Conservation (phyloP, 2,329 filamentous ascomycete species). For the Fusarium sp. region DNA sequence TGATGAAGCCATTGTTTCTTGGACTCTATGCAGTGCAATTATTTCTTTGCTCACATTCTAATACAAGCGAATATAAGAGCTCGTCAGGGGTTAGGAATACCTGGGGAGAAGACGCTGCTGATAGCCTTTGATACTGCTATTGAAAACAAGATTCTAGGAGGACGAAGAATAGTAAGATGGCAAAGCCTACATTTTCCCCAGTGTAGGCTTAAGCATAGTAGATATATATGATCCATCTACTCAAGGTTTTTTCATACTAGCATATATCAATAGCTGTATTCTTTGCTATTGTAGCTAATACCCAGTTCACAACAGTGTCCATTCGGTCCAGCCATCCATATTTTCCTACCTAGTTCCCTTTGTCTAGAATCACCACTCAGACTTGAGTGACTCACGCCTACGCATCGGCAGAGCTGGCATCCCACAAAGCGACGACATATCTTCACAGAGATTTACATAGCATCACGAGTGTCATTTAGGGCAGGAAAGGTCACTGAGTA, state of each 20-base stretch:
- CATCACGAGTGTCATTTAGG: neutral
- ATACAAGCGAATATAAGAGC: neutral
- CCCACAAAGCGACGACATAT: neutral
- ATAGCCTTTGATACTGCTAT: neutral
- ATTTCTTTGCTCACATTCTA: neutral
- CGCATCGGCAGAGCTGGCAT: neutral
- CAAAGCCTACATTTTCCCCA: neutral
- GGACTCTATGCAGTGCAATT: neutral
- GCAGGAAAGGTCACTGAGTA: no score
- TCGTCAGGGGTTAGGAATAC: neutral
- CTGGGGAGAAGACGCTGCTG: neutral
- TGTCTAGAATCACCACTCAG: neutral
- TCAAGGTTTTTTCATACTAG: neutral
- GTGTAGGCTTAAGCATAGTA: neutral
- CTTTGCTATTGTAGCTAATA: neutral
- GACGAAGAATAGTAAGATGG: neutral
- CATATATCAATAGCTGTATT: neutral
- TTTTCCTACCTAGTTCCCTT: neutral
- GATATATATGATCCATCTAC: neutral
- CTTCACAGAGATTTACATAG: neutral
- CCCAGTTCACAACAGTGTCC: neutral
- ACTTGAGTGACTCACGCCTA: neutral
- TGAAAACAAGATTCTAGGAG: neutral
- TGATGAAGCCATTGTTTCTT: no score
- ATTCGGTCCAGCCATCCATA: neutral